Percentiles rank a stretch among this genome's conserved stretches.
These are phyloP conservation scores for Suillus subaureus DNA, from an alignment of 768 basidiomycete genomes.

Conservation along the genomic window DNA sequence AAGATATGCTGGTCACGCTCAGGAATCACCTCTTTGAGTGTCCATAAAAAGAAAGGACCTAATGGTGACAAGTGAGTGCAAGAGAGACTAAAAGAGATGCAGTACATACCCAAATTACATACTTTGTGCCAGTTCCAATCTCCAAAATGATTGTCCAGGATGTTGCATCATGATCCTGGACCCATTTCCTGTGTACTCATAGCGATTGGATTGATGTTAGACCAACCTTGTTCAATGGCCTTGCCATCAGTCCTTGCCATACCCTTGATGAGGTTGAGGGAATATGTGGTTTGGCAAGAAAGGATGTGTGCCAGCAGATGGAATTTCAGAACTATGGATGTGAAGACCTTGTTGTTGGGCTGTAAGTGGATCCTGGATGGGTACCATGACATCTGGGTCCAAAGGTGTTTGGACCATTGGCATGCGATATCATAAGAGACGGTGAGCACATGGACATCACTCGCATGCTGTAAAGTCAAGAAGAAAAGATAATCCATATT, in stretches of 20 bases:
- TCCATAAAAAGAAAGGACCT: neutral
- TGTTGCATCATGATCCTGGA: no score
- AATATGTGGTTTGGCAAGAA: neutral
- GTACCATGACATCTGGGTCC: neutral
- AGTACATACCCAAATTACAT: conserved; percentile 25
- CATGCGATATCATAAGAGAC: neutral
- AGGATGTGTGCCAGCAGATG: neutral
- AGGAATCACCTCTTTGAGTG: neutral
- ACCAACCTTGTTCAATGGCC: no score
- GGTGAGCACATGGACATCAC: neutral
- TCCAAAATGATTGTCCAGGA: no score
- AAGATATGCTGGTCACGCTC: neutral
- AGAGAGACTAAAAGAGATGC: conserved; percentile 31
- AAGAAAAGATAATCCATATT: no score
- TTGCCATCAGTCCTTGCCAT: neutral
- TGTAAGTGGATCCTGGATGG: neutral
- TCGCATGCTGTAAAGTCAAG: neutral
- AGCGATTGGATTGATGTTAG: no score
- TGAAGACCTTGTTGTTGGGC: neutral
- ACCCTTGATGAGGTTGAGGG: neutral
- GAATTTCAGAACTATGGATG: conserved; percentile 11
- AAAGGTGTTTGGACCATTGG: neutral
- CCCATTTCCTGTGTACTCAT: no score
- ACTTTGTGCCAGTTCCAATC: neutral
- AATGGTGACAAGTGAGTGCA: conserved; percentile 1